Base-by-base conservation (phyloP, 176 grass and related monocot genomes). In the Juncus effusus region DNA sequence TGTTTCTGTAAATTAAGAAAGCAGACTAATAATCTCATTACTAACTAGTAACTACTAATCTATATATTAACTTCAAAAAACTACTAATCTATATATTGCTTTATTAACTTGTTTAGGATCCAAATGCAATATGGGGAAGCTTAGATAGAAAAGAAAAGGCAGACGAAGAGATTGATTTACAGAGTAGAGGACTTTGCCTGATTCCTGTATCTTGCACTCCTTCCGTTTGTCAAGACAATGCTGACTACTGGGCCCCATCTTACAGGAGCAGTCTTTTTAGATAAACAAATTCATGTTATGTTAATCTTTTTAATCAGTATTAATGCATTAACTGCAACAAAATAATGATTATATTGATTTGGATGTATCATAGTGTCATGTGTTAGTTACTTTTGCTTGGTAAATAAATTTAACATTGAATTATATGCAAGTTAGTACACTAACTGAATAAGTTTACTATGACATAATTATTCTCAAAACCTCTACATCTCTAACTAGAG, bases 171-270 rank as follows among this genome's bases (percentile, higher is more conserved):
- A 72, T 75, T 61, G 88, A 89, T 60, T 72, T 97, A 65, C 88
- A 72, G 61, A 87, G 84, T 64, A 92, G 78, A 51, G 88, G 93
- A 13, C 88, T 97, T 72, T 97, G 93, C 75, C 65, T 92, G 59
- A 79, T 97, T 65, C 93, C 88, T 70, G 75, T 89, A 57, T 97
- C 93, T 28, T 89, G 82, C 67, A 85, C 78, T 13, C 83, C 88
- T 2, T 54, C 79, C 45, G 56, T 79, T 8, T 91, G 91, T 79
- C 63, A 74, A 70, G 93, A 97, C 7, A 90, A 76, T 54, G 78
- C 81, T 57, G 93, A 92, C 77, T 92, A 92, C 83, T 97, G 85
- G 85, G 83, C 75, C 67, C 82, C 85, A 10, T n/a, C 85, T 13
- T 97, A 86, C 73, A 79, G 82, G 82, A 79, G 85, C 56, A 86